A percentile compares a stretch with the other conserved stretches of the same genome.
These are phyloP conservation scores for Alnus glutinosa DNA, from an alignment of 306 rosid genomes.

Conservation along the genomic window DNA sequence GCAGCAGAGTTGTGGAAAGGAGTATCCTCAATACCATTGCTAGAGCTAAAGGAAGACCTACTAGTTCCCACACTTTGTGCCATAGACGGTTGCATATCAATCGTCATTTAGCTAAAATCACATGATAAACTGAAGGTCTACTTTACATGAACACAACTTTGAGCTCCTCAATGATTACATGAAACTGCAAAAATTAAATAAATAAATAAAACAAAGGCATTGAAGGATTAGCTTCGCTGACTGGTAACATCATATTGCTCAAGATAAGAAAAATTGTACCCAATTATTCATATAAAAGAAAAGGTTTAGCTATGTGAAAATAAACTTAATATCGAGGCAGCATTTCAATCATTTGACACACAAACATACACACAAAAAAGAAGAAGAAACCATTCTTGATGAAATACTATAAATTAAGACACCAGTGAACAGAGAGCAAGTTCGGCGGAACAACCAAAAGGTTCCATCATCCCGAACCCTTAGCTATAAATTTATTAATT, in stretches of 20 bases:
- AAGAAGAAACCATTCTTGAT: background rate
- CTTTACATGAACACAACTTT: slow-evolving; percentile 31
- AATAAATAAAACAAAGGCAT: background rate
- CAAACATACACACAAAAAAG: background rate
- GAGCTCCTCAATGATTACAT: slow-evolving; percentile 23
- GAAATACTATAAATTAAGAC: background rate
- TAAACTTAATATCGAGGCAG: background rate
- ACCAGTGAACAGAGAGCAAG: background rate
- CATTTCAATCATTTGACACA: background rate
- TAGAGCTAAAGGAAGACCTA: slow-evolving; percentile 61
- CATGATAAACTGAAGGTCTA: slow-evolving; percentile 21
- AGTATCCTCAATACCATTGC: slow-evolving; percentile 58
- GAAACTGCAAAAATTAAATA: slow-evolving; percentile 12
- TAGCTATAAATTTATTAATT: background rate
- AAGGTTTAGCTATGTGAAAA: background rate
- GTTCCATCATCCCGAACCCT: background rate
- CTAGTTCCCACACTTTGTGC: slow-evolving; percentile 68
- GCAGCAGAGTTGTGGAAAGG: slow-evolving; percentile 46
- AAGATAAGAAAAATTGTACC: background rate
- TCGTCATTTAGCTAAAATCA: slow-evolving; percentile 49
- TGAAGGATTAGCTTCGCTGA: slow-evolving; percentile 8
- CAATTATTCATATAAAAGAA: background rate
- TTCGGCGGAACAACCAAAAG: background rate
- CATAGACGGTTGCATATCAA: slow-evolving; percentile 55
- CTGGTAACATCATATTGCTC: slow-evolving; percentile 8